A percentile compares a stretch with the other conserved stretches of the same genome.
Evolutionary conservation across 257 asterid species (phyloP).

Genomic region (Penstemon eatonii): DNA sequence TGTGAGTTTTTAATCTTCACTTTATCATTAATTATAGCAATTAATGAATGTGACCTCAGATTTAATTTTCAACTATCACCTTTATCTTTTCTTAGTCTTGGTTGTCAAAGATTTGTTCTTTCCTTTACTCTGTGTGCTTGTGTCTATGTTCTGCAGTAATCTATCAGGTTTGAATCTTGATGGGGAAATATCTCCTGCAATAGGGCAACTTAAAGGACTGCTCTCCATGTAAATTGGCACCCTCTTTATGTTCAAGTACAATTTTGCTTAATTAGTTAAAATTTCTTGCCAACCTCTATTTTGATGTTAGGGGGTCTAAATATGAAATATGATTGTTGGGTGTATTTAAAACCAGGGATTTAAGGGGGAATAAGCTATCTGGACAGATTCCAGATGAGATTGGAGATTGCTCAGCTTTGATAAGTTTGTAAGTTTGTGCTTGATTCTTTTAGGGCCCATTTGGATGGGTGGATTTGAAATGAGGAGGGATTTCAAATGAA

Average conservation of each 20-base stretch:
- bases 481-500: no score
- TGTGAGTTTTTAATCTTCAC: conserved; percentile 47
- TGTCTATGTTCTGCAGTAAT: conserved; percentile 47
- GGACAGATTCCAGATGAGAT: conserved; percentile 99
- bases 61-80: no score
- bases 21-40: not conserved
- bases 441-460: no score
- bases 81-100: not conserved
- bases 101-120: conserved; percentile 6
- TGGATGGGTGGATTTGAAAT: no score
- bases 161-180: conserved; percentile 87
- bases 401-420: conserved; percentile 82
- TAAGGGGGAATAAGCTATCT: conserved; percentile 68
- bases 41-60: not conserved
- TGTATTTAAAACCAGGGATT: conserved; percentile 49
- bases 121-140: not conserved
- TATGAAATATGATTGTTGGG: not conserved
- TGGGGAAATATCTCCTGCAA: conserved; percentile 91
- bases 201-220: conserved; percentile 75
- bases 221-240: conserved; percentile 54
- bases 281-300: not conserved
- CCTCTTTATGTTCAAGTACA: not conserved
- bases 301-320: not conserved
- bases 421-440: conserved; percentile 17
- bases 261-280: no score